Evolutionary conservation across 805 yeast species (phyloP).

Genomic region (Torulaspora franciscae): DNA sequence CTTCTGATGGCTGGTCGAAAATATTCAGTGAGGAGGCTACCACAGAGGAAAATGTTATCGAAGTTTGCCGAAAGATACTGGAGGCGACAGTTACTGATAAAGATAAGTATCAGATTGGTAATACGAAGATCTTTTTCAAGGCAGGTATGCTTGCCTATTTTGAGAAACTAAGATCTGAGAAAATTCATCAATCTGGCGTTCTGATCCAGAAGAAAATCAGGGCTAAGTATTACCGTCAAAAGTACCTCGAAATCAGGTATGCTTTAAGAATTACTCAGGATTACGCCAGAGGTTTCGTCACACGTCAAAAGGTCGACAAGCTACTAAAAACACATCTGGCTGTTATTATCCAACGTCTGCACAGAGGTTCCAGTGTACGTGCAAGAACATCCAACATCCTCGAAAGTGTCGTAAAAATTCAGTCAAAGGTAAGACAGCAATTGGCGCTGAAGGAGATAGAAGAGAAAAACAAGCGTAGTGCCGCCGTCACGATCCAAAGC

Average conservation of each 20-base stretch:
- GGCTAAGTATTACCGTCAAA: slow-evolving; percentile 56
- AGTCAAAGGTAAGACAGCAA: slow-evolving; percentile 49
- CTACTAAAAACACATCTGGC: slow-evolving; percentile 66
- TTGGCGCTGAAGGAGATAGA: slow-evolving; percentile 49
- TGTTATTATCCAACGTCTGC: slow-evolving; percentile 59
- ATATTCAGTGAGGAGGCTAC: slow-evolving; percentile 46
- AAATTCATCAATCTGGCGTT: slow-evolving; percentile 69
- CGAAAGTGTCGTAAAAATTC: slow-evolving; percentile 40
- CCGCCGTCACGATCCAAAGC: slow-evolving; percentile 71
- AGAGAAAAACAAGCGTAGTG: slow-evolving; percentile 48
- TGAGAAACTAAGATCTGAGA: slow-evolving; percentile 78
- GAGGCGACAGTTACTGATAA: slow-evolving; percentile 56
- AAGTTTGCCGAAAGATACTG: slow-evolving; percentile 62
- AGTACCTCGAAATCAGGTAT: slow-evolving; percentile 49
- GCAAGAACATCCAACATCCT: slow-evolving; percentile 30
- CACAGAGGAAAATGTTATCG: slow-evolving; percentile 50
- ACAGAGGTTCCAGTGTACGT: slow-evolving; percentile 52
- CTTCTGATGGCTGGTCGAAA: slow-evolving; percentile 61
- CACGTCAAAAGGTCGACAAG: slow-evolving; percentile 51
- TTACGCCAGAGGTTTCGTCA: slow-evolving; percentile 55
- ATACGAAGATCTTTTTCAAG: slow-evolving; percentile 88
- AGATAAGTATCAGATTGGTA: slow-evolving; percentile 79
- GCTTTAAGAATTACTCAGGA: slow-evolving; percentile 61
- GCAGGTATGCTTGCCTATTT: slow-evolving; percentile 94
- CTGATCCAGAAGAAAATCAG: slow-evolving; percentile 80